A percentile compares a stretch with the other conserved stretches of the same genome.
Conservation (phyloP, 345 rosid species). For the Arabis hirsuta region DNA sequence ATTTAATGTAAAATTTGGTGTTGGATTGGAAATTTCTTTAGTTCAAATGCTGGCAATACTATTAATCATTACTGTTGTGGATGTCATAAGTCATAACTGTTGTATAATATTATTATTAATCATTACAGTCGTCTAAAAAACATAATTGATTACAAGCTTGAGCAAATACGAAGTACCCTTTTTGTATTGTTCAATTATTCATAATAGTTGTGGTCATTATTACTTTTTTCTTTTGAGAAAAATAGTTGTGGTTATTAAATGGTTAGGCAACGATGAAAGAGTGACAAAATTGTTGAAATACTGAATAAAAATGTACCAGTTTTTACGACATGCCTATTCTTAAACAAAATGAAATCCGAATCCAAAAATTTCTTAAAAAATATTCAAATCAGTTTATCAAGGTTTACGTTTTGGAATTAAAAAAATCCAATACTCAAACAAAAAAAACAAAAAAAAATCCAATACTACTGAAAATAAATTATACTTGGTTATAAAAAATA, state of each 20-base stretch:
- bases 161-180: not conserved
- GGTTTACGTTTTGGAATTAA: conserved; percentile 2
- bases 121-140: not conserved
- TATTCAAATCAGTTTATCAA: not conserved
- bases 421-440: not conserved
- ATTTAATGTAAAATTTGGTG: no score
- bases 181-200: not conserved
- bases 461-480: not conserved
- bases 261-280: not conserved
- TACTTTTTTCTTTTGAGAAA: no score
- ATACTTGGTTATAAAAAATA: no score
- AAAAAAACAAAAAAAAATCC: not conserved
- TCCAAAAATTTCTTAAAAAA: not conserved
- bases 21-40: no score
- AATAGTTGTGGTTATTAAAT: not conserved
- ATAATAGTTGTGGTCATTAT: not conserved
- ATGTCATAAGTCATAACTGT: conserved; percentile 5
- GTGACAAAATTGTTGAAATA: not conserved
- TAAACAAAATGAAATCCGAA: no score
- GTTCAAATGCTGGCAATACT: not conserved
- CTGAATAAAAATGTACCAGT: conserved; percentile 3
- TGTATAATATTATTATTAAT: not conserved
- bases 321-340: not conserved
- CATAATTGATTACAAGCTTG: conserved; percentile 9
- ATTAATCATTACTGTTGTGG: no score